phyloP scores from a whole-genome alignment of 129 eudicot species.

The Daucus carota region DH1_v3.0 NC_030381.2:19369501-19370000 shows the following conservation, averaged over 20 bases:
- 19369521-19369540: no score
- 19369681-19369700: no score
- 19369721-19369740: no score
- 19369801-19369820: not conserved
- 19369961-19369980: not conserved
- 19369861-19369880: not conserved
- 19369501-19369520: no score
- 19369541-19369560: not conserved
- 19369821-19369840: not conserved
- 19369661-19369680: not conserved
- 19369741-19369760: not conserved
- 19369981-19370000: conserved; percentile 55
- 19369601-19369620: not conserved
- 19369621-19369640: not conserved
- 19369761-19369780: not conserved
- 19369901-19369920: no score
- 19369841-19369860: not conserved
- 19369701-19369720: no score
- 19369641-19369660: not conserved
- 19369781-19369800: not conserved
- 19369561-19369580: not conserved
- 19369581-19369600: not conserved
- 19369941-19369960: not conserved
- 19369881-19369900: not conserved
- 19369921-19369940: not conserved